phyloP scores from a whole-genome alignment of 2,329 filamentous ascomycete genomes.

The Venturia oleaginea region DNA sequence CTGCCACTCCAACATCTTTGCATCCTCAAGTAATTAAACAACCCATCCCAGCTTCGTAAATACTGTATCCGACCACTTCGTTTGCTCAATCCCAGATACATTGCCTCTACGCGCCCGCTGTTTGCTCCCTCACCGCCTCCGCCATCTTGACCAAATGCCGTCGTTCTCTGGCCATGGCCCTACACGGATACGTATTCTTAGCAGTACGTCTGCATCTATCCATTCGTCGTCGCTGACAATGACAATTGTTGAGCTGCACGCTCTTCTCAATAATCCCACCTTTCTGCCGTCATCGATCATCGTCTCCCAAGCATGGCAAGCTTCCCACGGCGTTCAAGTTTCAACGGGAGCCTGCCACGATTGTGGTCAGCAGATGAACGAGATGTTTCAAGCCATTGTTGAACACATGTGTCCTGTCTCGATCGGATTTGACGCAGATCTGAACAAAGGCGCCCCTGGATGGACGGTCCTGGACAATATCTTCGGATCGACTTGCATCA shows the following conservation, averaged over 20 bases:
- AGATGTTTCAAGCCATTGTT: conserved; percentile 6
- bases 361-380: conserved; percentile 1
- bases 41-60: not conserved
- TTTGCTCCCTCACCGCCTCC: conserved; percentile 3
- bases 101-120: not conserved
- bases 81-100: not conserved
- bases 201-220: conserved; percentile 6
- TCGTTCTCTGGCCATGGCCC: not conserved
- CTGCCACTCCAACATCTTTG: not conserved
- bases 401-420: conserved; percentile 1
- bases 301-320: not conserved
- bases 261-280: not conserved
- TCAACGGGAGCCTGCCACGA: not conserved
- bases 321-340: not conserved
- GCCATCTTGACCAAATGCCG: not conserved
- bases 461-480: not conserved
- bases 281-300: not conserved
- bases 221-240: conserved; percentile 1
- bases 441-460: conserved; percentile 7
- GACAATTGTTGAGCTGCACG: conserved; percentile 5
- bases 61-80: not conserved
- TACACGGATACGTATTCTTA: not conserved
- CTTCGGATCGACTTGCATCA: conserved; percentile 10
- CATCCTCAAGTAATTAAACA: not conserved
- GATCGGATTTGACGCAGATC: conserved; percentile 4